phyloP scores from a whole-genome alignment of 129 eudicot genomes.

The Helianthus tuberosus region DNA sequence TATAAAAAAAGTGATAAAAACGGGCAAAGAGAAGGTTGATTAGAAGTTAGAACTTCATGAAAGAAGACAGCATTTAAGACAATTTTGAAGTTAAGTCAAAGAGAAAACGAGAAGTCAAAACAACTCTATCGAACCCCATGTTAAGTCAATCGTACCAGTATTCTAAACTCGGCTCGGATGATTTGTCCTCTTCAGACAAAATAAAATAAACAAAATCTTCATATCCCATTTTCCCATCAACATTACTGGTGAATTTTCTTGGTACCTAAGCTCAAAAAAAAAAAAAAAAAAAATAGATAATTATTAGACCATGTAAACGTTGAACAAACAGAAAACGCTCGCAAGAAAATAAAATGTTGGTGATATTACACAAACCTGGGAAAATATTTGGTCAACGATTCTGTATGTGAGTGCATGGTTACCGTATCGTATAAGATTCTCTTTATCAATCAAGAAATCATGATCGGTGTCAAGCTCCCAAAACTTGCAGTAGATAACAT shows the following conservation, averaged over 20 bases:
- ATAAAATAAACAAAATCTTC: conserved; percentile 31
- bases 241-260: conserved; percentile 29
- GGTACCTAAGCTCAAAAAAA: conserved; percentile 16
- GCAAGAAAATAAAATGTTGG: background rate
- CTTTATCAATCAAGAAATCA: conserved; percentile 30
- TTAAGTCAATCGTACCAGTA: conserved; percentile 12
- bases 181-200: conserved; percentile 32
- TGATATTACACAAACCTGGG: conserved; percentile 27
- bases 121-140: background rate
- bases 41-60: background rate
- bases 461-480: conserved; percentile 35
- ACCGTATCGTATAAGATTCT: conserved; percentile 31
- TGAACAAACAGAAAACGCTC: background rate
- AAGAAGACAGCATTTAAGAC: background rate
- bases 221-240: conserved; percentile 35
- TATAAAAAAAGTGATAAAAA: background rate
- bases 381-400: conserved; percentile 33
- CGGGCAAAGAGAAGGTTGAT: background rate
- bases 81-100: background rate
- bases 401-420: conserved; percentile 32
- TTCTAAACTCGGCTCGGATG: conserved; percentile 28
- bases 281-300: background rate
- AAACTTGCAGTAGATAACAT: conserved; percentile 32
- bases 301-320: background rate
- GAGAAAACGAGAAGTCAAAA: background rate